Base-by-base conservation (phyloP, 2,329 filamentous ascomycete genomes). In the Fusarium sulawesiense region DNA sequence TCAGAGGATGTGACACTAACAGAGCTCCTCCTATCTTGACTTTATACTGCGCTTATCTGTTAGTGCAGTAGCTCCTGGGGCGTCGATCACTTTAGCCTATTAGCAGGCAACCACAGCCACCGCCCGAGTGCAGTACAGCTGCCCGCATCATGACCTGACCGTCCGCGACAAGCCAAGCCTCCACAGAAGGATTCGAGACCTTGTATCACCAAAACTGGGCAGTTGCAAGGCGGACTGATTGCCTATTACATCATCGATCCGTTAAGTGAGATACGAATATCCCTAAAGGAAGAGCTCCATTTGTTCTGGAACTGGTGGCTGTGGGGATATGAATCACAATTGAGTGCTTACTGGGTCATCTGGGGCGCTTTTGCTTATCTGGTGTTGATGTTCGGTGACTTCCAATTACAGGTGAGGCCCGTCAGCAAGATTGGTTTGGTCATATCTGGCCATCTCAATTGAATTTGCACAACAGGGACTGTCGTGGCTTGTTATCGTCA, bases 211-310 rank as follows among this genome's bases (percentile, higher is more conserved):
- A 13, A 27, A 27, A 27, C 18, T 16, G 32, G 48, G 48, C 32
- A n/a, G 11, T 14, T 40, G 2, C 9, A 27, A 25, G 21, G 48
- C 30, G 23, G 48, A 25, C 6, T 5, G 21, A 50, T 25, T 13
- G 14, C 48, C 1, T n/a, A 12, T 18, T 20, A 41, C 21, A 34
- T 49, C 29, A 49, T 25, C 12, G 7, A 0, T 3, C 16, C 16
- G 13, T 27, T 6, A 6, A 16, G 4, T 27, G 7, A 44, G 12
- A 47, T 29, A 29, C 25, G 45, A 20, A 29, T 47, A 9, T 25
- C 14, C 11, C 2, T 4, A 25, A 9, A 16, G 6, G 4, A n/a
- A 16, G 4, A 9, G 0, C 6, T 6, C 6, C 1, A 7, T 47
- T 6, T 25, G 11, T 50, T 50, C 48, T 50, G 21, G 48, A 40